Base-by-base conservation (phyloP, 2,329 filamentous ascomycete genomes). In the Aspergillus alliaceus region DNA sequence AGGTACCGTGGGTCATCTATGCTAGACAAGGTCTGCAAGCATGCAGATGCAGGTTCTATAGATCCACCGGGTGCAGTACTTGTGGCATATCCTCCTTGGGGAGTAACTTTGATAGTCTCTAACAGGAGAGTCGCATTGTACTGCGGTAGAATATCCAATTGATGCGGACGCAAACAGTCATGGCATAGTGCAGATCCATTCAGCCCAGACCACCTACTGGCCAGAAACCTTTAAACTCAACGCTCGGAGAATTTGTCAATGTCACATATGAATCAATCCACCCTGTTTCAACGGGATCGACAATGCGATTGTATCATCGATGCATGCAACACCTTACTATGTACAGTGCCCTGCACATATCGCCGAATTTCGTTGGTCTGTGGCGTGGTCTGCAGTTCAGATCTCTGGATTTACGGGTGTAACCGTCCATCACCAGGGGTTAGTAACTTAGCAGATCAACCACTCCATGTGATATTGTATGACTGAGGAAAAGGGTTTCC, bases 341-440 rank as follows among this genome's bases (percentile, higher is more conserved):
- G n/a, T 29, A 27, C 47, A 22, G 37, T n/a, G 12, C 9, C 39
- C 49, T 49, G 46, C 31, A 48, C 14, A 9, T 37, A 25, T 40
- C 34, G 29, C 20, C 18, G 6, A 27, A 35, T 54, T 14, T 42
- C 14, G 18, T 51, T 51, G 46, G 46, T 29, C 53, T 39, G 51
- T 46, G 39, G 29, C 39, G 14, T 25, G 37, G 22, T 25, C 39
- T 42, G 39, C 39, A 42, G 39, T 42, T 25, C 20, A 46, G 39
- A 53, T 53, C 51, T 53, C 37, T 53, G 51, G 39, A 39, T 24
- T n/a, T 6, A 44, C 51, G 51, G 51, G 51, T 53, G 29, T 46
- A 53, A 46, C 51, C 51, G 51, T 40, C n/a, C 31, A 14, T 40
- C 35, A 34, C 35, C 15, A 31, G 44, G 44, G 44, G 15, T 34